Evolutionary conservation across 495 filamentous ascomycete species (phyloP).

Genomic region (Xylaria nigripes): DNA sequence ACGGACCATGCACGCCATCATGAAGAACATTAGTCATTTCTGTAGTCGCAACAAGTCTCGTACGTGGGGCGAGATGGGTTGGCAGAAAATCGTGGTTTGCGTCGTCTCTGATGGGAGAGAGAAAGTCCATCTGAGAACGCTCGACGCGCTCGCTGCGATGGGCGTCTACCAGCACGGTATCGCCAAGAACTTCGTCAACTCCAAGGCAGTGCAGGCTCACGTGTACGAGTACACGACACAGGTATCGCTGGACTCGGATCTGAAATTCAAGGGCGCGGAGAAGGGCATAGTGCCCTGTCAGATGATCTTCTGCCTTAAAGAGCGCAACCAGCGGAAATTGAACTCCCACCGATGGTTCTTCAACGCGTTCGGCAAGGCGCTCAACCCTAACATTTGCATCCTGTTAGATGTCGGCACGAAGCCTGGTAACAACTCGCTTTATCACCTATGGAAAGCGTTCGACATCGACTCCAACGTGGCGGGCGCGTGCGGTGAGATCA

Average conservation of each 20-base stretch:
- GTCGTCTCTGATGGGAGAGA: slow-evolving; percentile 89
- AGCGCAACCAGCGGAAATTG: slow-evolving; percentile 95
- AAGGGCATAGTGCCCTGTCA: slow-evolving; percentile 99
- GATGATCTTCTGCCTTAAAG: slow-evolving; percentile 97
- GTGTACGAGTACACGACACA: slow-evolving; percentile 99
- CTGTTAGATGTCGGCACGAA: slow-evolving; percentile 92
- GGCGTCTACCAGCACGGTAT: slow-evolving; percentile 99
- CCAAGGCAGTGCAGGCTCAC: slow-evolving; percentile 74
- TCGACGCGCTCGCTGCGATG: slow-evolving; percentile 94
- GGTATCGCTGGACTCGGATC: slow-evolving; percentile 85
- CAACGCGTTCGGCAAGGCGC: slow-evolving; percentile 88
- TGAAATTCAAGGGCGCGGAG: slow-evolving; percentile 98
- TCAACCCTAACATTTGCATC: slow-evolving; percentile 95
- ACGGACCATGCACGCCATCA: slow-evolving; percentile 96
- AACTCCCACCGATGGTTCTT: slow-evolving; percentile 99
- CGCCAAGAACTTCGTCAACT: slow-evolving; percentile 96
- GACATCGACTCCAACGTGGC: slow-evolving; percentile 95
- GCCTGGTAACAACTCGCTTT: slow-evolving; percentile 77
- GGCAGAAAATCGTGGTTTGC: slow-evolving; percentile 99
- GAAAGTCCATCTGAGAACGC: slow-evolving; percentile 87
- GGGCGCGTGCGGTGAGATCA: slow-evolving; percentile 95
- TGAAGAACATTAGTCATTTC: slow-evolving; percentile 96
- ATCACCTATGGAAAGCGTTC: slow-evolving; percentile 98
- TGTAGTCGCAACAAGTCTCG: slow-evolving; percentile 85
- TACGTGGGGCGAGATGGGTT: slow-evolving; percentile 94